phyloP scores from a whole-genome alignment of 1,284 basidiomycete genomes.

The Uromyces viciae-fabae region DNA sequence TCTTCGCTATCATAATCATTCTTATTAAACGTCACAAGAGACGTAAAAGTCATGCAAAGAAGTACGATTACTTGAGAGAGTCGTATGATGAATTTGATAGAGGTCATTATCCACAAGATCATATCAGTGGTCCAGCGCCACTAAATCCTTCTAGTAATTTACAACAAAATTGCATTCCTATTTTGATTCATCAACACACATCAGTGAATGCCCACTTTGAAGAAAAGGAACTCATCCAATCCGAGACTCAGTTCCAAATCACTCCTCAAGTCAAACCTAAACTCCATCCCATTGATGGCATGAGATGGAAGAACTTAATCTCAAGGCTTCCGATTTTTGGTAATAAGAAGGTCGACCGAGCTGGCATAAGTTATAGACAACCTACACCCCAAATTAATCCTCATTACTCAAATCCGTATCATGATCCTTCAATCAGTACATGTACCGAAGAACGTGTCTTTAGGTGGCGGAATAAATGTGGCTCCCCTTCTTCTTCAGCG shows the following conservation, averaged over 20 bases:
- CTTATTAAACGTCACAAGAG: conserved; percentile 29
- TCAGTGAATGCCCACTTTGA: background rate
- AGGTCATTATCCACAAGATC: conserved; percentile 13
- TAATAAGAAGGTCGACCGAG: background rate
- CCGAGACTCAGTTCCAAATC: background rate
- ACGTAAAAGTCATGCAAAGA: background rate
- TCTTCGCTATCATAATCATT: conserved; percentile 7
- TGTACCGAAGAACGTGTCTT: conserved; percentile 18
- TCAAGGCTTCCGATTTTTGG: background rate
- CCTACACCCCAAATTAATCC: conserved; percentile 2
- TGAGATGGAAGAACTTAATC: conserved; percentile 2
- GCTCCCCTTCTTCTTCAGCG: conserved; percentile 12
- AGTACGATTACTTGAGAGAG: conserved; percentile 1
- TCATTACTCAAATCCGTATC: conserved; percentile 33
- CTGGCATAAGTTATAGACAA: background rate
- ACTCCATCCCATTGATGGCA: background rate
- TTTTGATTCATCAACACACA: background rate
- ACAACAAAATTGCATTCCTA: background rate
- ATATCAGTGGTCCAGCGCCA: background rate
- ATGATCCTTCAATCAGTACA: conserved; percentile 40
- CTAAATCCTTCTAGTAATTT: background rate
- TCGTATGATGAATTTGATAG: conserved; percentile 27
- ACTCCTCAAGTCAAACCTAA: background rate
- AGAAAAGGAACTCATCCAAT: conserved; percentile 12
- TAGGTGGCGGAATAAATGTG: conserved; percentile 14